Conservation (phyloP, 2,329 filamentous ascomycete species). For the Cercospora beticola region DNA sequence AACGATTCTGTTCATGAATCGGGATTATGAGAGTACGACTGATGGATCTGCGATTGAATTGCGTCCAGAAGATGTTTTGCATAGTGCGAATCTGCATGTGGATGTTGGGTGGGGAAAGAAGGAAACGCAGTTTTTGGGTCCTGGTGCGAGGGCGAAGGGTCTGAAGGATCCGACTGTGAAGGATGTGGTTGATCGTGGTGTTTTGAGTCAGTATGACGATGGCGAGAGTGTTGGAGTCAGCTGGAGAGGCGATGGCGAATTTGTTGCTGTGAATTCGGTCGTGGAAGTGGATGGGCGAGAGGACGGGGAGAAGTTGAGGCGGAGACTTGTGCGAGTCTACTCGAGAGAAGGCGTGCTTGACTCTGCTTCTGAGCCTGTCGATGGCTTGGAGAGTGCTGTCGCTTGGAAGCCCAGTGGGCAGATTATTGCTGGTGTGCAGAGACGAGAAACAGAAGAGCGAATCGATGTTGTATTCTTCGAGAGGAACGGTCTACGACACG, state of each 20-base stretch:
- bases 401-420: slow-evolving; percentile 94
- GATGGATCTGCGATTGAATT: slow-evolving; percentile 74
- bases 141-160: slow-evolving; percentile 65
- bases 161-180: slow-evolving; percentile 92
- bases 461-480: slow-evolving; percentile 92
- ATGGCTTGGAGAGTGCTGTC: slow-evolving; percentile 80
- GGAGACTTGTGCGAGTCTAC: slow-evolving; percentile 84
- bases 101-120: slow-evolving; percentile 98
- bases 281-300: slow-evolving; percentile 60
- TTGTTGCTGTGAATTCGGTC: slow-evolving; percentile 81
- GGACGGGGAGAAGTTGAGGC: slow-evolving; percentile 38
- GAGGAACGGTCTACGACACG: slow-evolving; percentile 93
- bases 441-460: slow-evolving; percentile 56
- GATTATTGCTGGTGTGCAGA: slow-evolving; percentile 81
- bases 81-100: slow-evolving; percentile 76
- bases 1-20: slow-evolving; percentile 88
- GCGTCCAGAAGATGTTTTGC: slow-evolving; percentile 70
- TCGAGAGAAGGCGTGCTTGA: slow-evolving; percentile 87
- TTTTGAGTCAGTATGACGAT: slow-evolving; percentile 73
- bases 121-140: slow-evolving; percentile 93
- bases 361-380: slow-evolving; percentile 91
- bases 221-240: slow-evolving; percentile 66
- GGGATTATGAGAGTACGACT: slow-evolving; percentile 66
- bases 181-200: slow-evolving; percentile 82
- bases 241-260: slow-evolving; percentile 94